A percentile compares a stretch with the other conserved stretches of the same genome.
phyloP scores from a whole-genome alignment of 2,329 filamentous ascomycete species.

The Diaporthe aspalathi region DNA sequence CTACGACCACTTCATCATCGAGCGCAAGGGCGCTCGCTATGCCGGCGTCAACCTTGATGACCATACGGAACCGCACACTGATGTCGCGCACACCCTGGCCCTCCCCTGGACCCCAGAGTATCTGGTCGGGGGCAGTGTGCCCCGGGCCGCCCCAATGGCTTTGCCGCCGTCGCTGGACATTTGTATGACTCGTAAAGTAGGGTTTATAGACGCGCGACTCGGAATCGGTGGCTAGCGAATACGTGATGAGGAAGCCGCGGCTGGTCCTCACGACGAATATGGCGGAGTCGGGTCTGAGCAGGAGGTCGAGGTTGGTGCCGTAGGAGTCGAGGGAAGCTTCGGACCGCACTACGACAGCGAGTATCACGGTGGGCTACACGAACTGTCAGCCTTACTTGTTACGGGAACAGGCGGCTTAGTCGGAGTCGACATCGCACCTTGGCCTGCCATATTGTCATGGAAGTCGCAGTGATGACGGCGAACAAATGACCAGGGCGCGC shows the following conservation, averaged over 20 bases:
- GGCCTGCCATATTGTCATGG: conserved; percentile 96
- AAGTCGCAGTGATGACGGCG: conserved; percentile 85
- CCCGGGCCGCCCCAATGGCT: conserved; percentile 69
- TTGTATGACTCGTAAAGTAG: conserved; percentile 76
- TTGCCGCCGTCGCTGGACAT: conserved; percentile 71
- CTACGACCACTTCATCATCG: conserved; percentile 92
- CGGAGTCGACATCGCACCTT: conserved; percentile 68
- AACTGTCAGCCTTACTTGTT: conserved; percentile 19
- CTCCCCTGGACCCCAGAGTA: conserved; percentile 82
- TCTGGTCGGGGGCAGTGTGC: conserved; percentile 67
- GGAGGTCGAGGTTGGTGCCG: conserved; percentile 84
- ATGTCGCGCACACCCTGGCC: conserved; percentile 85
- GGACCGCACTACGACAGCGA: conserved; percentile 88
- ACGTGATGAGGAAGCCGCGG: conserved; percentile 90
- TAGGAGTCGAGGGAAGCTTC: conserved; percentile 82
- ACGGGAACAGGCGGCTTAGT: conserved; percentile 37
- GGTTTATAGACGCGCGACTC: conserved; percentile 87
- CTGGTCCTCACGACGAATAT: conserved; percentile 92
- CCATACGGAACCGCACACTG: conserved; percentile 93
- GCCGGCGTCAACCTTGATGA: conserved; percentile 96
- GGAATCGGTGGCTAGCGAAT: conserved; percentile 87
- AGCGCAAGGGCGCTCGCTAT: conserved; percentile 89
- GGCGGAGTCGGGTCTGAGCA: conserved; percentile 90
- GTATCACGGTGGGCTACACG: conserved; percentile 82
- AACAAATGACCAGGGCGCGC: conserved; percentile 86